phyloP scores from a whole-genome alignment of 495 filamentous ascomycete species.

The Bombardia bombarda region DNA sequence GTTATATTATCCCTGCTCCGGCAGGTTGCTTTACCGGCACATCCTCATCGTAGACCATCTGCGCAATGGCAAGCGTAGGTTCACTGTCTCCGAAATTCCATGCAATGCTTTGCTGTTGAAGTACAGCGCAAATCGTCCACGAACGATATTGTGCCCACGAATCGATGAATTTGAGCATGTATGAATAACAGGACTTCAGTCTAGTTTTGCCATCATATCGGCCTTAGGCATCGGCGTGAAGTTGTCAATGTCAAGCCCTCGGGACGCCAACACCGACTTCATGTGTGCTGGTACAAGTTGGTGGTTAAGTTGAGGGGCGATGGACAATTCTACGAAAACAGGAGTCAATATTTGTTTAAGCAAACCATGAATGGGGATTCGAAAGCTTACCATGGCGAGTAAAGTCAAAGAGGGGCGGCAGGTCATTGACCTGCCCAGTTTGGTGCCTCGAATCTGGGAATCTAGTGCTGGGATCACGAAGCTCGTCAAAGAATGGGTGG shows the following conservation, averaged over 20 bases:
- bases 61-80: too few relatives aligned
- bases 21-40: constrained; percentile 10
- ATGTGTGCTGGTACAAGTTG: constrained; percentile 81
- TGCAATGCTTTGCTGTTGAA: constrained; percentile 20
- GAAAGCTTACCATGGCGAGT: constrained; percentile 70
- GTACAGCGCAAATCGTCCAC: constrained; percentile 17
- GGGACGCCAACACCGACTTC: constrained; percentile 60
- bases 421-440: constrained; percentile 63
- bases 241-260: constrained; percentile 87
- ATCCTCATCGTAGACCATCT: too few relatives aligned
- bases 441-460: constrained; percentile 91
- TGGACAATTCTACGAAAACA: constrained; percentile 98
- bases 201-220: constrained; percentile 96
- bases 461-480: constrained; percentile 77
- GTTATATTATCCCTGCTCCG: constrained; percentile 6
- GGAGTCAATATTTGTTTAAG: too few relatives aligned
- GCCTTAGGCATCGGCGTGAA: constrained; percentile 83
- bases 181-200: constrained; percentile 49
- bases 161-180: constrained; percentile 9
- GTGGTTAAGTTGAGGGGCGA: constrained; percentile 77
- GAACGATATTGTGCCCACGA: constrained; percentile 8
- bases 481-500: constrained; percentile 97
- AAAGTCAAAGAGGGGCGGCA: constrained; percentile 89
- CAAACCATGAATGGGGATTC: too few relatives aligned
- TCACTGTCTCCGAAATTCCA: constrained; percentile 15